Base-by-base conservation (phyloP, 176 grass and related monocot species). In the Ensete ventricosum region DNA sequence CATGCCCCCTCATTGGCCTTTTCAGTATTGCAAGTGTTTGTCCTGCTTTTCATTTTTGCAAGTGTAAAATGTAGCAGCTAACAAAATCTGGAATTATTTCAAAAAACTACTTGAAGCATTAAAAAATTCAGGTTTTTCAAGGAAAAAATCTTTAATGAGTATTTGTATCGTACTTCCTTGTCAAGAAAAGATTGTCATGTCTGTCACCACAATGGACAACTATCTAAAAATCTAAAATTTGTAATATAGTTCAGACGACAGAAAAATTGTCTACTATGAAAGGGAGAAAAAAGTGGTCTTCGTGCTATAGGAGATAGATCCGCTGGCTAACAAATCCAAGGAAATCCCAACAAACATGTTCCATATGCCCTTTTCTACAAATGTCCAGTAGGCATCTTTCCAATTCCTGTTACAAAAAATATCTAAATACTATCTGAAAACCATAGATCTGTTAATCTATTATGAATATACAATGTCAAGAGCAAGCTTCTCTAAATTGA, bases 1-100 rank as follows among this genome's bases (percentile, higher is more conserved):
- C 95, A 84, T 94, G 95, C 55, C 95, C 95, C 82, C 82, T 94
- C 70, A 53, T 76, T 80, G 95, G 90, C 80, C 88, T 91, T 88
- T 82, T 94, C 77, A 84, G 72, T 64, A 82, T 26, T 58, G 89
- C 81, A 74, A 99, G 67, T 23, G 88, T 99, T 73, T 86, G 87
- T 17, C 90, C 88, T 84, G 84, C 83, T 89, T 76, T 67, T 79
- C 83, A 51, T 52, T 14, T 64, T 52, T 76, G 16, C 20, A 55
- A 27, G 51, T 25, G 51, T 27, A 26, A 73, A 73, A 55, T 17
- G 51, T 55, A 69, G 7, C 13, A 7, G 16, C 7, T 19, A 20
- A 60, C 1, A n/a, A 60, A 17, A 3, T 60, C n/a, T 43, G 4
- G 34, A 43, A 43, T 60, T 60, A 60, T 60, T n/a, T 60, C 16